Evolutionary conservation across 1,139 yeast genomes (phyloP).

Genomic region (Protomyces lactucae-debilis): DNA sequence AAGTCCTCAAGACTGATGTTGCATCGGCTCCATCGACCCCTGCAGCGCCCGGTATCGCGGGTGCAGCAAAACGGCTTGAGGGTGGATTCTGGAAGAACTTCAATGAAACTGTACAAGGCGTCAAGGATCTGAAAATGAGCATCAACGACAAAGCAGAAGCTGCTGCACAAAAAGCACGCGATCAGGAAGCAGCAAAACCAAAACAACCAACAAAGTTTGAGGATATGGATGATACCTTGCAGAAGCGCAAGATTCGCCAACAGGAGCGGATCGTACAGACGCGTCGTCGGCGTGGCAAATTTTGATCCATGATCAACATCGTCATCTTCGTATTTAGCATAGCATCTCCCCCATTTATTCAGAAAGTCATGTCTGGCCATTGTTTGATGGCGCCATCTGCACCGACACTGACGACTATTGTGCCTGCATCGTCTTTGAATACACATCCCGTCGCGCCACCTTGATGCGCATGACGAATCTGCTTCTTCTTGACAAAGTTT

Average conservation of each 20-base stretch:
- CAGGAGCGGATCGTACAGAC: slow-evolving; percentile 11
- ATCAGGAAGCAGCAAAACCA: slow-evolving; percentile 49
- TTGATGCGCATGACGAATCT: slow-evolving; percentile 75
- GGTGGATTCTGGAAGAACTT: slow-evolving; percentile 26
- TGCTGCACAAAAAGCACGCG: slow-evolving; percentile 53
- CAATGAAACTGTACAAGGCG: slow-evolving; percentile 23
- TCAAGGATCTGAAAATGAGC: slow-evolving; percentile 18
- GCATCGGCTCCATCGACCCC: slow-evolving; percentile 2
- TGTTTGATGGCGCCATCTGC: slow-evolving; percentile 73
- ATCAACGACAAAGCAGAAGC: slow-evolving; percentile 49
- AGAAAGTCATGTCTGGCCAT: slow-evolving; percentile 46
- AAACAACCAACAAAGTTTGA: slow-evolving; percentile 17
- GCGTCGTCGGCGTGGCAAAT: neutral
- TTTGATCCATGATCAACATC: neutral
- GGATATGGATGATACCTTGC: slow-evolving; percentile 15
- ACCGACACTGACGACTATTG: slow-evolving; percentile 55
- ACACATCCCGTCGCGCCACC: slow-evolving; percentile 72
- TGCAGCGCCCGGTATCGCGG: neutral
- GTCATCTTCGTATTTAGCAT: neutral
- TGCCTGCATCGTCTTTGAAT: slow-evolving; percentile 54
- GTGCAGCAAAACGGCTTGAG: neutral
- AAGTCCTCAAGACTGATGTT: neutral
- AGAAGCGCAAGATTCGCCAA: slow-evolving; percentile 19
- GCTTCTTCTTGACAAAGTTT: slow-evolving; percentile 71
- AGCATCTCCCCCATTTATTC: neutral